phyloP scores from a whole-genome alignment of 176 grass and related monocot species.

The Eleusine coracana region DNA sequence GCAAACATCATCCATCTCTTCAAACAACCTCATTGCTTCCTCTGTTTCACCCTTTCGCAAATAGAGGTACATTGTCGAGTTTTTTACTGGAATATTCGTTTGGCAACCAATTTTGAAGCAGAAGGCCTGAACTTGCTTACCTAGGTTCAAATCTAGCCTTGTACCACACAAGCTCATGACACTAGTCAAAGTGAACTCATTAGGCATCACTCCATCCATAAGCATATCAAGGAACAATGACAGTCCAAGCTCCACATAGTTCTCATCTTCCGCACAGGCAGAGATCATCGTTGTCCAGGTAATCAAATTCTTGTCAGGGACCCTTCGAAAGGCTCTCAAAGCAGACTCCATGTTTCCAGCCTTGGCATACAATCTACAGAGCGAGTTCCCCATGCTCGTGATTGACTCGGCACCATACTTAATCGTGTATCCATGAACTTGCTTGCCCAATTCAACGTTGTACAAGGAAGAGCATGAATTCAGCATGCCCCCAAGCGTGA shows the following conservation, averaged over 20 bases:
- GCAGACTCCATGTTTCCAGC: slow-evolving; percentile 56
- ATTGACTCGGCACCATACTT: slow-evolving; percentile 56
- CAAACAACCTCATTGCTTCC: slow-evolving; percentile 66
- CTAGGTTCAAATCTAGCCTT: slow-evolving; percentile 60
- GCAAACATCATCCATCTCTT: slow-evolving; percentile 55
- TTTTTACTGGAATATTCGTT: slow-evolving; percentile 61
- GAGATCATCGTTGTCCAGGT: slow-evolving; percentile 84
- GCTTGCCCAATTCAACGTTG: slow-evolving; percentile 48
- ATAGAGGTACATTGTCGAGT: slow-evolving; percentile 81
- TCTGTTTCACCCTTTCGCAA: slow-evolving; percentile 62
- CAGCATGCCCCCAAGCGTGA: slow-evolving; percentile 56
- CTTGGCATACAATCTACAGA: slow-evolving; percentile 73
- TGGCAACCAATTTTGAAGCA: slow-evolving; percentile 72
- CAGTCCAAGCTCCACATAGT: slow-evolving; percentile 57
- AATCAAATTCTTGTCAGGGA: slow-evolving; percentile 73
- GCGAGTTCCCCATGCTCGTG: slow-evolving; percentile 66
- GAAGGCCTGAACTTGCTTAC: slow-evolving; percentile 76
- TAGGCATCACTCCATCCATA: slow-evolving; percentile 56
- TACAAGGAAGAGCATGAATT: slow-evolving; percentile 45
- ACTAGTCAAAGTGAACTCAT: slow-evolving; percentile 76
- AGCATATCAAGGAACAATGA: slow-evolving; percentile 72
- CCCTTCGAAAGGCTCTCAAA: slow-evolving; percentile 52
- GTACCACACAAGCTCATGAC: slow-evolving; percentile 67
- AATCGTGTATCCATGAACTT: slow-evolving; percentile 64
- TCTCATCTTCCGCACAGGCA: slow-evolving; percentile 64